Base-by-base conservation (phyloP, 768 basidiomycete genomes). In the Panaeolus cyanescens region DNA sequence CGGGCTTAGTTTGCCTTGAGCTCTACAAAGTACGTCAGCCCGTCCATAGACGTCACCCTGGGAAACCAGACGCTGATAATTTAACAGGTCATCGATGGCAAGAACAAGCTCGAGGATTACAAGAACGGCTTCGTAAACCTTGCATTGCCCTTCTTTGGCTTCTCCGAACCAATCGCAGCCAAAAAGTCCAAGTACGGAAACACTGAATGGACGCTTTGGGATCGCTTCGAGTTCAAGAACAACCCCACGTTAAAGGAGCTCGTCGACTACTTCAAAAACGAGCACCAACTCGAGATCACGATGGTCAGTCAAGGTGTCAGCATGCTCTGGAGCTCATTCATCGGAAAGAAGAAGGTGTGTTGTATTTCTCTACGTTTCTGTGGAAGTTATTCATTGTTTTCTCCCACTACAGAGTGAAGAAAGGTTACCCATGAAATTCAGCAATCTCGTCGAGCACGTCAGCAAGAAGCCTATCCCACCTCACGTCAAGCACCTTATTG, bases 71-170 rank as follows among this genome's bases (percentile, higher is more conserved):
- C 12, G n/a, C 30, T 20, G 20, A 22, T 9, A 42, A 6, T 58
- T 33, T 31, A 10, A 10, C 63, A 97, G 95, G 83, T 99, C 72
- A 96, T 99, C 66, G 97, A 98, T 72, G 90, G 91, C 63, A 99
- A 99, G 85, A 88, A 81, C 70, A 91, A 93, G 71, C 80, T 99
- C 13, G 97, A 99, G 66, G 85, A 91, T 54, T 99, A 93, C 85
- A 98, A 97, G 85, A 99, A 99, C 69, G 96, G 96, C 36, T 99
- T 99, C 75, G 86, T 99, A 69, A 99, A 99, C 75, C 83, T 99
- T 58, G 97, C 97, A 3, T 77, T 99, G 58, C 97, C 97, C 1
- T 99, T 99, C 89, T 99, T 99, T 71, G 97, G 94, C 28, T 99
- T 99, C 82, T 98, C 96, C 2, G 97, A 99, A 70, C 97, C 97